These are phyloP conservation scores for Dendrothele bispora DNA, from an alignment of 768 basidiomycete species.

Conservation along the genomic window DNA sequence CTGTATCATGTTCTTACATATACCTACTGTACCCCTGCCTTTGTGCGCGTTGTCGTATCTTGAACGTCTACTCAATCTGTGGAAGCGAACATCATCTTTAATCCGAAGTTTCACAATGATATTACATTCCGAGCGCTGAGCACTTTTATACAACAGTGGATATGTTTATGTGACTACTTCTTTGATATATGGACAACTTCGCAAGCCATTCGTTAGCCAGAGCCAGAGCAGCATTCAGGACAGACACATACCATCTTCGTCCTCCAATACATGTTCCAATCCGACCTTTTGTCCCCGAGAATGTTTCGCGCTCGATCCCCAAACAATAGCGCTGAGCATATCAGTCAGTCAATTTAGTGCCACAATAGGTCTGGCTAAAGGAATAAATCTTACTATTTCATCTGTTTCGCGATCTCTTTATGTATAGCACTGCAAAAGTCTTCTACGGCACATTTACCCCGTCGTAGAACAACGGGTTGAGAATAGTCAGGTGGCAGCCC, in stretches of 20 bases:
- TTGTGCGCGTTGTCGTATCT: neutral
- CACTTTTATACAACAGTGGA: neutral
- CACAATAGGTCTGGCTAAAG: neutral
- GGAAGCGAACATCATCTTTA: neutral
- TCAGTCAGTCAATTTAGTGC: neutral
- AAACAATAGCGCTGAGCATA: constrained; percentile 74
- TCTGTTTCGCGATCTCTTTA: constrained; percentile 95
- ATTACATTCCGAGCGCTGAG: neutral
- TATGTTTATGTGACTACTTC: constrained; percentile 31
- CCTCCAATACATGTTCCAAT: constrained; percentile 80
- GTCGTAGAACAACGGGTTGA: constrained; percentile 83
- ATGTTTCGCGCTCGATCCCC: constrained; percentile 98
- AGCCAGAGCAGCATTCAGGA: constrained; percentile 1
- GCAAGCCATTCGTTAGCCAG: constrained; percentile 7
- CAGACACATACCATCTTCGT: constrained; percentile 74
- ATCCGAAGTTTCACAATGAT: neutral
- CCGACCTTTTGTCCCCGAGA: constrained; percentile 95
- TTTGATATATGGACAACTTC: constrained; percentile 63
- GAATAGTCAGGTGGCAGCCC: constrained; percentile 90
- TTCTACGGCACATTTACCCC: constrained; percentile 65
- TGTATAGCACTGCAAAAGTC: constrained; percentile 94
- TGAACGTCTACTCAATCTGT: neutral
- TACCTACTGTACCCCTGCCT: neutral
- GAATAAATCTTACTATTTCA: constrained; percentile 77
- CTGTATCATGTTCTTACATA: neutral